Conservation (phyloP, 768 basidiomycete genomes). For the Naganishia antarctica region DNA sequence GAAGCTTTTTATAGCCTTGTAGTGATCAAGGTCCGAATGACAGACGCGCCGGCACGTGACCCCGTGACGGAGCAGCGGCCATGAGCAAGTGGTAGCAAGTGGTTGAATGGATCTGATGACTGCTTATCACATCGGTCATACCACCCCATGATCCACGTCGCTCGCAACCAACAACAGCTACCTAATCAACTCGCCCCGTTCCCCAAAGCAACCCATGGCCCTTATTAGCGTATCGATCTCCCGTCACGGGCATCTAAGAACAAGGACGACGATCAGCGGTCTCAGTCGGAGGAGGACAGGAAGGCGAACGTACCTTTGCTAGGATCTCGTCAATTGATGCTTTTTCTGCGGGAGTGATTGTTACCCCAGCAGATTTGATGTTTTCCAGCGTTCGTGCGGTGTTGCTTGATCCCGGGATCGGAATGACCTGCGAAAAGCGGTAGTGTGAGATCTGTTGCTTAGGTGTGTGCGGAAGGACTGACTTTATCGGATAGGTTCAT, state of each 20-base stretch:
- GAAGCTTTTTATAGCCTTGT: too few relatives aligned
- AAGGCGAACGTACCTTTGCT: conserved; percentile 29
- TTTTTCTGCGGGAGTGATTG: conserved; percentile 52
- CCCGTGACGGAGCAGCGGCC: too few relatives aligned
- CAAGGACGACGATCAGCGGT: too few relatives aligned
- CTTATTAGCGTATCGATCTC: conserved; percentile 24
- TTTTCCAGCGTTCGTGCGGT: conserved; percentile 54
- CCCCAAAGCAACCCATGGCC: conserved; percentile 27
- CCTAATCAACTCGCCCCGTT: conserved; percentile 17
- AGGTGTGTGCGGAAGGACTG: neutral
- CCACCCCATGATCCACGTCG: too few relatives aligned
- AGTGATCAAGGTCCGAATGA: too few relatives aligned
- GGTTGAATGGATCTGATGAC: too few relatives aligned
- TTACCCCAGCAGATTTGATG: conserved; percentile 52
- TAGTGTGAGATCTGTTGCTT: neutral
- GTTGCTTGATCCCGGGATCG: conserved; percentile 55
- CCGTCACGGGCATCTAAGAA: conserved; percentile 4
- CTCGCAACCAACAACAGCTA: neutral
- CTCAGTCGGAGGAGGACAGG: too few relatives aligned
- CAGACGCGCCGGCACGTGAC: too few relatives aligned
- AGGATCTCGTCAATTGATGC: conserved; percentile 50
- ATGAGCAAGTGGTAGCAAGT: too few relatives aligned
- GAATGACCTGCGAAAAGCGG: conserved; percentile 51
- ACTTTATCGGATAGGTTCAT: conserved; percentile 39
- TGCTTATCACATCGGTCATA: too few relatives aligned